Percentiles rank a stretch among this genome's conserved stretches.
These are phyloP conservation scores for Fusarium zealandicum DNA, from an alignment of 2,329 filamentous ascomycete genomes.

Conservation along the genomic window DNA sequence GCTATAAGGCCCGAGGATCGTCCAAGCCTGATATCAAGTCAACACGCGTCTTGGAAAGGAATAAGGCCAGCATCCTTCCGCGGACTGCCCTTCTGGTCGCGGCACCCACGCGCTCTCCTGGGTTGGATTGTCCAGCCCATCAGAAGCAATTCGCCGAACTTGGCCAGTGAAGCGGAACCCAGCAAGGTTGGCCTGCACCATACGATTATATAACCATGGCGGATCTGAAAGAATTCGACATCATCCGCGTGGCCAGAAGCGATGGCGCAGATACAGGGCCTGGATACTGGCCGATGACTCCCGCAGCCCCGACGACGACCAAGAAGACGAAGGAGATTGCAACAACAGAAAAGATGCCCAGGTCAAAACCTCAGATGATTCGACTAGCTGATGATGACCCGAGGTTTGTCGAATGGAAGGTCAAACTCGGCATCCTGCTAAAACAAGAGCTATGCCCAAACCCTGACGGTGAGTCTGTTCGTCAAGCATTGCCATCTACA, in stretches of 20 bases:
- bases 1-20: background rate
- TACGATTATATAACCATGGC: conserved; percentile 34
- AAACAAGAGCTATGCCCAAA: conserved; percentile 54
- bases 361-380: conserved; percentile 53
- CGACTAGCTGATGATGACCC: conserved; percentile 53
- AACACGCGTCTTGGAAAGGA: too few species aligned
- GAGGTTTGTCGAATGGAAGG: conserved; percentile 54
- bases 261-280: conserved; percentile 56
- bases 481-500: background rate
- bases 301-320: conserved; percentile 36
- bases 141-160: background rate
- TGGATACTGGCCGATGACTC: conserved; percentile 52
- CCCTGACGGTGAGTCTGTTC: conserved; percentile 47
- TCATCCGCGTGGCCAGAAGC: conserved; percentile 53
- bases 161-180: background rate
- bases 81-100: background rate
- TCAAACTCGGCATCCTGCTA: conserved; percentile 55
- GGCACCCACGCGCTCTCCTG: background rate
- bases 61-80: too few species aligned
- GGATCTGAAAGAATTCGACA: conserved; percentile 51
- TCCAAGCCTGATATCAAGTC: too few species aligned
- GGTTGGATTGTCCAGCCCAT: background rate
- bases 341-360: conserved; percentile 46
- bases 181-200: too few species aligned
- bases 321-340: conserved; percentile 49